A percentile compares a stretch with the other conserved stretches of the same genome.
These are phyloP conservation scores for Penicillium italicum DNA, from an alignment of 2,329 filamentous ascomycete genomes.

Conservation along the genomic window DNA sequence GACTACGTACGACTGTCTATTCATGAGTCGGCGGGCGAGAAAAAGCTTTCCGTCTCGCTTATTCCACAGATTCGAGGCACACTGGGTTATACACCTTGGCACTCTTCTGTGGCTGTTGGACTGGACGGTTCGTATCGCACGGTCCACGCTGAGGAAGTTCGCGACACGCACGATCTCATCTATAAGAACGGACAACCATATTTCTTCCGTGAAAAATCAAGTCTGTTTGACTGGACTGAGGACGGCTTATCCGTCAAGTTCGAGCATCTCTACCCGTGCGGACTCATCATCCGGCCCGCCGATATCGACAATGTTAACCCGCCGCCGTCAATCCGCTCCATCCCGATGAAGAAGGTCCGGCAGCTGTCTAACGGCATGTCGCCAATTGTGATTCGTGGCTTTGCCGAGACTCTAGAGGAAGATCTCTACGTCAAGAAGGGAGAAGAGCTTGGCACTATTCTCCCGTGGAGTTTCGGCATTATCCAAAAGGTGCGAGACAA, in stretches of 20 bases:
- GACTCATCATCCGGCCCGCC: conserved; percentile 22
- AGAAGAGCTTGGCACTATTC: conserved; percentile 47
- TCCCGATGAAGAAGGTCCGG: conserved; percentile 27
- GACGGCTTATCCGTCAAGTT: conserved; percentile 36
- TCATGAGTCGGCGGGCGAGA: conserved; percentile 27
- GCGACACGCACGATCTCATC: conserved; percentile 46
- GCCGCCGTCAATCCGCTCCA: conserved; percentile 20
- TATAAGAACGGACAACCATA: conserved; percentile 47
- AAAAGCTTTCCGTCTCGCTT: conserved; percentile 28
- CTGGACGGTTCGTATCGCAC: conserved; percentile 26
- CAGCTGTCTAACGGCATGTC: conserved; percentile 51
- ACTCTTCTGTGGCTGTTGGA: conserved; percentile 34
- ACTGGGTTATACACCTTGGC: conserved; percentile 35
- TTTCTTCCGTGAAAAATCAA: conserved; percentile 51
- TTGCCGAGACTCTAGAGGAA: conserved; percentile 47
- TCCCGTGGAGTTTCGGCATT: conserved; percentile 54
- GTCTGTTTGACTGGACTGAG: conserved; percentile 44
- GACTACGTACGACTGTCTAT: conserved; percentile 32
- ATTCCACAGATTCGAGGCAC: conserved; percentile 23
- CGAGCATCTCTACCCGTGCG: conserved; percentile 47
- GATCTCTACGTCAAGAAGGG: conserved; percentile 48
- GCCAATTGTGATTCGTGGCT: conserved; percentile 53
- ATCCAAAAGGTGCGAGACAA: conserved; percentile 52
- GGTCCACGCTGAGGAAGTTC: conserved; percentile 26
- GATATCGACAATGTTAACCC: conserved; percentile 22